A percentile compares a stretch with the other conserved stretches of the same genome.
Conservation (phyloP, 176 grass and related monocot genomes). For the Musa troglodytarum region DNA sequence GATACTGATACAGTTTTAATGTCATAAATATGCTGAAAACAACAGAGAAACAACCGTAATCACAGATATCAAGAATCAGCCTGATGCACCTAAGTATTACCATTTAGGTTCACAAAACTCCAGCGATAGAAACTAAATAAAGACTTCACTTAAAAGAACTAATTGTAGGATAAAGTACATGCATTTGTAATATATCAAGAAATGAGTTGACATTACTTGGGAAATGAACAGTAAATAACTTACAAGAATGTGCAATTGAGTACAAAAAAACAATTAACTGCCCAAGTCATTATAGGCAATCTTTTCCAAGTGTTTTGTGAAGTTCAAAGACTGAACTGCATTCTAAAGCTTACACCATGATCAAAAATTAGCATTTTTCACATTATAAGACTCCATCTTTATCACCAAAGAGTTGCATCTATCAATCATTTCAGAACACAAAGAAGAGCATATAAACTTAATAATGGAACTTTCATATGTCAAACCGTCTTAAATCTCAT, state of each 20-base stretch:
- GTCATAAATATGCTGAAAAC: neutral
- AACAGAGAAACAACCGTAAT: neutral
- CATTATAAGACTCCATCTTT: neutral
- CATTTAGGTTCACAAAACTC: neutral
- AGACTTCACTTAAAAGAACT: too few species aligned
- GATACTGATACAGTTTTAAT: neutral
- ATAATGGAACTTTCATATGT: conserved; percentile 16
- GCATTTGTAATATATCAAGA: neutral
- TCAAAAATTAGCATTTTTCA: neutral
- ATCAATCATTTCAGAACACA: conserved; percentile 31
- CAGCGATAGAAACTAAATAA: neutral
- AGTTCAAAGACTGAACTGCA: too few species aligned
- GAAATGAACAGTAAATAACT: neutral
- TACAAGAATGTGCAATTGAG: neutral
- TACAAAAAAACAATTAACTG: too few species aligned
- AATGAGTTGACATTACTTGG: too few species aligned
- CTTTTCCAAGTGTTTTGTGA: too few species aligned
- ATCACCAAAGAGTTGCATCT: neutral
- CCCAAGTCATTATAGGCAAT: too few species aligned
- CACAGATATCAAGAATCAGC: neutral
- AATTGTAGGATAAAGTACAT: neutral
- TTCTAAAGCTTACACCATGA: too few species aligned
- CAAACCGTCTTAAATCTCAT: neutral
- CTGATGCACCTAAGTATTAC: neutral
- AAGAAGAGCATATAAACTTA: conserved; percentile 36